Conservation (phyloP, 805 yeast genomes). For the Candida nonsorbophila region DNA sequence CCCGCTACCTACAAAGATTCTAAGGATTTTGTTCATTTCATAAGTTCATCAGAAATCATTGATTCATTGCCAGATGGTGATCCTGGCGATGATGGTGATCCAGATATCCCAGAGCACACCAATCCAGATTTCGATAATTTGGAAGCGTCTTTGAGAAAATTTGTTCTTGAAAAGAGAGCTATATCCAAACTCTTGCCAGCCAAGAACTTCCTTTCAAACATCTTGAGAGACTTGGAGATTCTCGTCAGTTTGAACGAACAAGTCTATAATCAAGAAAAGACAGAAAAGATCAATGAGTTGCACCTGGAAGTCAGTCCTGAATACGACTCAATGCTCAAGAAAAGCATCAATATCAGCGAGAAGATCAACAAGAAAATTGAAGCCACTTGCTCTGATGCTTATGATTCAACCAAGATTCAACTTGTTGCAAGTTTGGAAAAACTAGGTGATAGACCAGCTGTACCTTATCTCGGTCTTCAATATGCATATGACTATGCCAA, state of each 20-base stretch:
- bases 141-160: conserved; percentile 79
- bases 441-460: conserved; percentile 47
- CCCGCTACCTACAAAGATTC: conserved; percentile 91
- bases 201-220: conserved; percentile 71
- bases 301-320: conserved; percentile 53
- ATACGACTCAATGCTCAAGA: conserved; percentile 47
- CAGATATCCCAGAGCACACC: conserved; percentile 24
- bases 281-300: conserved; percentile 42
- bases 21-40: conserved; percentile 89
- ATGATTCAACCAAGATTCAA: conserved; percentile 52
- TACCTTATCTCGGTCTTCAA: conserved; percentile 59
- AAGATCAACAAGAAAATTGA: conserved; percentile 63
- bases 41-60: conserved; percentile 56
- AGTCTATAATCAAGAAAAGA: conserved; percentile 45
- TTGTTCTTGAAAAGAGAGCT: conserved; percentile 84
- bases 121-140: conserved; percentile 66
- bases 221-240: conserved; percentile 58
- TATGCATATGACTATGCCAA: conserved; percentile 64
- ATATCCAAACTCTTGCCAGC: conserved; percentile 89
- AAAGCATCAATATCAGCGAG: conserved; percentile 53
- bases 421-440: conserved; percentile 48
- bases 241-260: conserved; percentile 61
- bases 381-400: conserved; percentile 48
- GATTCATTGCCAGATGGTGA: conserved; percentile 27
- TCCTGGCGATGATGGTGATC: conserved; percentile 23